phyloP scores from a whole-genome alignment of 1,284 basidiomycete genomes.

The Cutaneotrichosporon arboriforme region DNA sequence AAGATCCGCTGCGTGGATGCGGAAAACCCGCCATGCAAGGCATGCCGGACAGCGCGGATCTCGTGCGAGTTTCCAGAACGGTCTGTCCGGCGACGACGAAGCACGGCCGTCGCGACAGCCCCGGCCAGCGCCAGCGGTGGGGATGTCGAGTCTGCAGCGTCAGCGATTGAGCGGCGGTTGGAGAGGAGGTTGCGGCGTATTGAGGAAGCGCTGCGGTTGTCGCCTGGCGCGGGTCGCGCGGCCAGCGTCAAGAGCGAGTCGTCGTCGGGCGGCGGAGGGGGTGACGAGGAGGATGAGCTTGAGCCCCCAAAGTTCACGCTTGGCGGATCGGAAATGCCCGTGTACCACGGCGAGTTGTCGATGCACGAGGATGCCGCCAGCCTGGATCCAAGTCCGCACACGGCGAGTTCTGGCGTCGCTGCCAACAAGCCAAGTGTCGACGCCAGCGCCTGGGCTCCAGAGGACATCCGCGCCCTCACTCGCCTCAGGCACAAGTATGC shows the following conservation, averaged over 20 bases:
- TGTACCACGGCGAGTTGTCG: constrained; percentile 16
- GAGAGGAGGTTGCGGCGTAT: constrained; percentile 18
- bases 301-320: constrained; percentile 22
- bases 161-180: constrained; percentile 1
- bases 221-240: neutral
- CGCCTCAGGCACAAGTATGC: constrained; percentile 21
- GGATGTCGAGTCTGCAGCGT: neutral
- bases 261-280: neutral
- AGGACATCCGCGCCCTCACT: constrained; percentile 16
- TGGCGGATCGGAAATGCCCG: constrained; percentile 14
- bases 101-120: neutral
- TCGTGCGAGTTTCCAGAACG: constrained; percentile 21
- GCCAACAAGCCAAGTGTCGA: constrained; percentile 6
- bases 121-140: neutral
- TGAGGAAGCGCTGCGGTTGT: constrained; percentile 17
- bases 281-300: constrained; percentile 4
- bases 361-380: constrained; percentile 14
- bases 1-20: constrained; percentile 25
- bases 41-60: constrained; percentile 17
- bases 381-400: constrained; percentile 8
- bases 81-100: constrained; percentile 7
- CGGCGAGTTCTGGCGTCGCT: neutral
- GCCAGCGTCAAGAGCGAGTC: neutral
- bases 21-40: constrained; percentile 21
- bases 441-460: constrained; percentile 11